phyloP scores from a whole-genome alignment of 345 rosid species.

The Murraya paniculata region DNA sequence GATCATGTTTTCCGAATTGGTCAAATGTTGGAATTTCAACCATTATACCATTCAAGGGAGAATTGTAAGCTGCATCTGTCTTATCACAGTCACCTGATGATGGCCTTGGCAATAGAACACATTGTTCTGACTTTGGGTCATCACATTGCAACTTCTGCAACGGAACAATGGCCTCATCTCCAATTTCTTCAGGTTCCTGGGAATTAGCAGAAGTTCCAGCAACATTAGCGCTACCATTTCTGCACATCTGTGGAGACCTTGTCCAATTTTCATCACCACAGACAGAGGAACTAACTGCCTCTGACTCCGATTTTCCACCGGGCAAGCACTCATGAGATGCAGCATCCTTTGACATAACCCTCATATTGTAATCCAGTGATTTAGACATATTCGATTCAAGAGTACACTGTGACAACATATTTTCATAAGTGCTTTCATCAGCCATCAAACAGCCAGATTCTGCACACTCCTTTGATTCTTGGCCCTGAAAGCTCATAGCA shows the following conservation, averaged over 20 bases:
- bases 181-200: conserved; percentile 32
- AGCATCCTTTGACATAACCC: conserved; percentile 18
- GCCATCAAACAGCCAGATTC: conserved; percentile 26
- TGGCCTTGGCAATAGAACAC: conserved; percentile 15
- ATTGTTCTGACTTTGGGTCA: conserved; percentile 31
- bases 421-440: conserved; percentile 18
- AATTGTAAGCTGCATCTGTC: conserved; percentile 27
- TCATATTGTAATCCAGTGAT: conserved; percentile 17
- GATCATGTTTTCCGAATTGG: conserved; percentile 35
- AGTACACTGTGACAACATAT: conserved; percentile 15
- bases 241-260: conserved; percentile 13
- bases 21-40: conserved; percentile 58
- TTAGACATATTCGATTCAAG: conserved; percentile 16
- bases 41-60: conserved; percentile 38
- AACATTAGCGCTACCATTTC: conserved; percentile 16
- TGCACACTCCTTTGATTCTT: conserved; percentile 31
- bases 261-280: conserved; percentile 12
- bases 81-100: conserved; percentile 32
- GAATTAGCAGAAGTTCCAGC: conserved; percentile 27
- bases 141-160: conserved; percentile 28
- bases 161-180: conserved; percentile 17
- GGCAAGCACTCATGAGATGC: conserved; percentile 20
- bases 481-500: conserved; percentile 32
- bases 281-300: conserved; percentile 15
- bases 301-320: conserved; percentile 17